Evolutionary conservation across 257 asterid species (phyloP), one percentile per base, ranked within the genome.

Genomic region (Nicotiana tabacum): DNA sequence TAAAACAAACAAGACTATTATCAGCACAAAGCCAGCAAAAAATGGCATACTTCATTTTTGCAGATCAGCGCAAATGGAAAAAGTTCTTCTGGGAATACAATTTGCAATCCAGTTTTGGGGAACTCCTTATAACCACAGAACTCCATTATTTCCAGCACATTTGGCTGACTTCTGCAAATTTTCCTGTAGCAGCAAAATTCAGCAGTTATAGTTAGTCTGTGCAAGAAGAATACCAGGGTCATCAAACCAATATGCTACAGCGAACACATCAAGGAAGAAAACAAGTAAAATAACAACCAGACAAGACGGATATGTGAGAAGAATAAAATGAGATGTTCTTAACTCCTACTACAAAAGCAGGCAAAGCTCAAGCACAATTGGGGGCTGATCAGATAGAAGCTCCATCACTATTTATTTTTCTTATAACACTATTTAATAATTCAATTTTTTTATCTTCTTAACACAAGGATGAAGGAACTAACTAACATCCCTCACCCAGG

Each of bases 11-110:
- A 78, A 65, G 56, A 84, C 48, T 43, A 69, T 37, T 61, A 39
- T 39, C n/a, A 61, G 4, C 51, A 43, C 32, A 8, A 62, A 82
- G 64, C 8, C 57, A n/a, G 46, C 66, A 69, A 16, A 81, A 60
- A 69, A 82, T 78, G 79, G 53, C 82, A 84, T 78, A 96, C 98
- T 97, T 89, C 90, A 32, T 89, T 89, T 86, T 88, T 84, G 90
- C 89, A 92, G 82, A 96, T 85, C 56, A 86, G 81, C 80, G 96
- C 96, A 90, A 90, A 96, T 56, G 98, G 99, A 53, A 89, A 90
- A 81, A 96, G 92, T 43, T 91, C 85, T 78, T 94, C 94, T 4
- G 94, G 92, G 85, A 91, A 96, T 27, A 87, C 84, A 88, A 96
- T 90, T 77, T 89, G 92, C 85, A 96, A 85, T 83, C 98, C 99